Base-by-base conservation (phyloP, 305 asterid species). In the Fraxinus xanthoxyloides region DNA sequence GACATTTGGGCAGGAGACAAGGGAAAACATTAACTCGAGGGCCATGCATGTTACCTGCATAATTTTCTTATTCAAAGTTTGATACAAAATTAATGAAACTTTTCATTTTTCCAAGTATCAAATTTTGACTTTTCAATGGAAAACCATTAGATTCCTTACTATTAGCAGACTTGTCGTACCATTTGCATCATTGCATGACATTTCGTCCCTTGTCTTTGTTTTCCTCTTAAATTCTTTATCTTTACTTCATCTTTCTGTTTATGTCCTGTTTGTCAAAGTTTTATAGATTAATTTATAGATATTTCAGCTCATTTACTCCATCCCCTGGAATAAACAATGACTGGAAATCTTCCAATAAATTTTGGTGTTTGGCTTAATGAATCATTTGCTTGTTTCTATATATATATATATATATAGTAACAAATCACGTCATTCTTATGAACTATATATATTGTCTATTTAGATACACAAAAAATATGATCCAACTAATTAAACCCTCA, bases 31-130 rank as follows among this genome's bases (percentile, higher is more conserved):
- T 15, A 28, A 31, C n/a, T 69, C 6, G 75, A 69, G 75, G 75
- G 75, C 43, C 75, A 69, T 31, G 75, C 75, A 31, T 69, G 75
- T 69, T 69, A 69, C 40, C 75, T 30, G 36, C 75, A 69, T 69
- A 69, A 31, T 69, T 30, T 69, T 30, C 75, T 15, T 30, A 4
- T n/a, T 69, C 38, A 69, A 69, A 69, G 23, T 69, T 67, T 13
- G 35, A 26, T 26, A 28, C 38, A 63, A 4, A 23, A 63, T 23
- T 24, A 63, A 23, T n/a, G 69, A 21, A 21, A 23, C 48, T 63
- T 8, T 63, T 24, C 21, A 63, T 63, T 24, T 63, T 67, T 67
- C 74, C 74, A 28, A 4, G 74, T 6, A 28, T 67, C 17, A 67
- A 67, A 69, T 30, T 69, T 69, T 69, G 75, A 69, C 43, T 30